Percentiles rank a stretch among this genome's conserved stretches.
Evolutionary conservation across 495 filamentous ascomycete species (phyloP).

Genomic region (Xylaria curta): DNA sequence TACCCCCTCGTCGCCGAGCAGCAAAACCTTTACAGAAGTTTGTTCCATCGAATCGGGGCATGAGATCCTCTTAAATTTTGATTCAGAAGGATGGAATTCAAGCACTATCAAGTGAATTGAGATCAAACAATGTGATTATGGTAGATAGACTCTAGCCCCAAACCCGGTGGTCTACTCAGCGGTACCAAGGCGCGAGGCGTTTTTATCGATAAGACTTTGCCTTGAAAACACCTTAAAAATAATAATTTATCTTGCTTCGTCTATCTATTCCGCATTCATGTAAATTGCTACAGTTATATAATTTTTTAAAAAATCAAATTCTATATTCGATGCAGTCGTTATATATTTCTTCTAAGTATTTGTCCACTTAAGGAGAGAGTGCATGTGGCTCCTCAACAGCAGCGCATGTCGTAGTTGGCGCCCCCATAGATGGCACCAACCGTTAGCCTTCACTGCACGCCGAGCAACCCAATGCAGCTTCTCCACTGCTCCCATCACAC

Average conservation of each 20-base stretch:
- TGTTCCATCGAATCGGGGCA: conserved; percentile 45
- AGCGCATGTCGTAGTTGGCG: conserved; percentile 31
- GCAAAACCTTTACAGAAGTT: conserved; percentile 68
- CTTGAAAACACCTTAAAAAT: neutral
- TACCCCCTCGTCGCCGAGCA: conserved; percentile 80
- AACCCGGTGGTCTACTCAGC: neutral
- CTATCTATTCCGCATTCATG: neutral
- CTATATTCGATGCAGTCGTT: neutral
- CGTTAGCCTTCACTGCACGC: conserved; percentile 19
- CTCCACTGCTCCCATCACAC: conserved; percentile 26
- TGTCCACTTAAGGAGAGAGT: conserved; percentile 9
- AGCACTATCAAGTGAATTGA: neutral
- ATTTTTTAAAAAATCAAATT: neutral
- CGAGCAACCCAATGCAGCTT: conserved; percentile 28
- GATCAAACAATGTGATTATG: neutral
- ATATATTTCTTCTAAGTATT: neutral
- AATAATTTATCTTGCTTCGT: neutral
- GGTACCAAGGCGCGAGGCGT: neutral
- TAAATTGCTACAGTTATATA: neutral
- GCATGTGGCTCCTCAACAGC: conserved; percentile 33
- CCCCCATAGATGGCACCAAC: conserved; percentile 25
- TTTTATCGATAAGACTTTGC: conserved; percentile 20
- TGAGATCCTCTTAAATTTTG: neutral
- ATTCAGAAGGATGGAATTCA: neutral
- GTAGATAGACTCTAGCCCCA: neutral